Evolutionary conservation across 2,329 filamentous ascomycete genomes (phyloP).

Genomic region (Aspergillus ochraceoroseus): DNA sequence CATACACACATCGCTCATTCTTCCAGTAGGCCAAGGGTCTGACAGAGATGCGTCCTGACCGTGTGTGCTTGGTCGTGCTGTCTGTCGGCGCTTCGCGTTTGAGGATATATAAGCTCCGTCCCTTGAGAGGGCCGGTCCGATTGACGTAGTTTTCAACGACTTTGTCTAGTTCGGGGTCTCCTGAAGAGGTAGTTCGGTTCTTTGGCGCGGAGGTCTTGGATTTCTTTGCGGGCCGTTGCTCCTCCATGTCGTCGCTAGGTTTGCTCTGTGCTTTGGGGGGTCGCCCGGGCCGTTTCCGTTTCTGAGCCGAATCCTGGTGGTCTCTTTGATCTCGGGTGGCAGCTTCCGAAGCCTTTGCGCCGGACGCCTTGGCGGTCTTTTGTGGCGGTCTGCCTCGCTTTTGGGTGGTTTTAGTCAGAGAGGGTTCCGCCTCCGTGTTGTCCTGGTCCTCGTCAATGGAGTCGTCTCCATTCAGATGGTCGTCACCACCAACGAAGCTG

Average conservation of each 20-base stretch:
- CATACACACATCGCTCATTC: conserved; percentile 71
- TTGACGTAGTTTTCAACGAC: conserved; percentile 44
- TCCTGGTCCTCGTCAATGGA: conserved; percentile 18
- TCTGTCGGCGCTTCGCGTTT: conserved; percentile 51
- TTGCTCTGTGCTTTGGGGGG: conserved; percentile 29
- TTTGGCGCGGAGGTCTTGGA: conserved; percentile 26
- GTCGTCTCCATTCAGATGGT: conserved; percentile 21
- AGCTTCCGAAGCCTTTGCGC: conserved; percentile 12
- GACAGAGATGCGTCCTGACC: conserved; percentile 73
- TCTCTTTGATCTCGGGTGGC: conserved; percentile 18
- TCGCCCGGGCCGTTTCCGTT: conserved; percentile 30
- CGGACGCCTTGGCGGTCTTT: conserved; percentile 12
- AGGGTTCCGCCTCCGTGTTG: conserved; percentile 19
- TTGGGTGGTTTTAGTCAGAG: conserved; percentile 13
- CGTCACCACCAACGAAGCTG: conserved; percentile 26
- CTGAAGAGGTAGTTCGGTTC: conserved; percentile 22
- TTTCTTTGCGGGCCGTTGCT: conserved; percentile 33
- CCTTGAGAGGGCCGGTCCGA: conserved; percentile 44
- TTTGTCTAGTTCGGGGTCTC: conserved; percentile 38
- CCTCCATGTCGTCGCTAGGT: conserved; percentile 19
- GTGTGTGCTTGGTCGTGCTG: conserved; percentile 57
- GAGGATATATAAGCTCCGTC: conserved; percentile 48
- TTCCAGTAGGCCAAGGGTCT: conserved; percentile 80
- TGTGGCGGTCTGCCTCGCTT: conserved; percentile 15
- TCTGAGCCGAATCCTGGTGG: conserved; percentile 20